These are phyloP conservation scores for Pseudogymnoascus sp. DNA, from an alignment of 2,329 filamentous ascomycete species.

Conservation along the genomic window DNA sequence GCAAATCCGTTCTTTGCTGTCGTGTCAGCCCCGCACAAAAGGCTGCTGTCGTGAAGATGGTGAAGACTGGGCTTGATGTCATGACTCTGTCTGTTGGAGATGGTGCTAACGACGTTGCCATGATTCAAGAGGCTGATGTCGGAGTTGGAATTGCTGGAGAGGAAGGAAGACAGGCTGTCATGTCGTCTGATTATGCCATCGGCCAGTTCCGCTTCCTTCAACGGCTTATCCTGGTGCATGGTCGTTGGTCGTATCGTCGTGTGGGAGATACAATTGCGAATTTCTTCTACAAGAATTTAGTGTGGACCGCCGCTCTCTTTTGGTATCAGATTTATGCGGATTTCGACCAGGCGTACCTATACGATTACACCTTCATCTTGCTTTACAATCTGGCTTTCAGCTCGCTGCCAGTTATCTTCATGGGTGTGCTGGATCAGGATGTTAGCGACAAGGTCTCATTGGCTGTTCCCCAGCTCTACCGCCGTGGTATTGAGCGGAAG, in stretches of 20 bases:
- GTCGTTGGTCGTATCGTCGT: slow-evolving; percentile 91
- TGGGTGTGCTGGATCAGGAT: slow-evolving; percentile 95
- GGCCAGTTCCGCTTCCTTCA: slow-evolving; percentile 87
- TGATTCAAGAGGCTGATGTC: slow-evolving; percentile 97
- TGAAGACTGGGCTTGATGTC: slow-evolving; percentile 88
- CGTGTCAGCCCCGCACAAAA: slow-evolving; percentile 96
- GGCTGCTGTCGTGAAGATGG: slow-evolving; percentile 91
- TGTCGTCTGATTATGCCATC: slow-evolving; percentile 94
- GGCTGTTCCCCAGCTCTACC: slow-evolving; percentile 90
- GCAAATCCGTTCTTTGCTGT: slow-evolving; percentile 92
- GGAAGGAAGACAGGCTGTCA: slow-evolving; percentile 84
- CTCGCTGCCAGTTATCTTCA: slow-evolving; percentile 85
- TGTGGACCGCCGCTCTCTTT: slow-evolving; percentile 94
- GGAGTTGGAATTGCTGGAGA: slow-evolving; percentile 91
- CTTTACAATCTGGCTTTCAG: slow-evolving; percentile 97
- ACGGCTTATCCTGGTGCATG: slow-evolving; percentile 78
- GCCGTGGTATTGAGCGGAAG: slow-evolving; percentile 85
- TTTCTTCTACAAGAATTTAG: slow-evolving; percentile 99
- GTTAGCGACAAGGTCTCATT: slow-evolving; percentile 90
- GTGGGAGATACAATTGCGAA: slow-evolving; percentile 91
- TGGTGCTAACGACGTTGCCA: slow-evolving; percentile 91
- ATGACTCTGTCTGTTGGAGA: slow-evolving; percentile 93
- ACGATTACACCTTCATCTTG: slow-evolving; percentile 96
- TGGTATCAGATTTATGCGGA: slow-evolving; percentile 96
- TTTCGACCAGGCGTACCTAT: slow-evolving; percentile 93